These are phyloP conservation scores for Teratosphaeriaceae sp. DNA, from an alignment of 2,329 filamentous ascomycete genomes.

Conservation along the genomic window DNA sequence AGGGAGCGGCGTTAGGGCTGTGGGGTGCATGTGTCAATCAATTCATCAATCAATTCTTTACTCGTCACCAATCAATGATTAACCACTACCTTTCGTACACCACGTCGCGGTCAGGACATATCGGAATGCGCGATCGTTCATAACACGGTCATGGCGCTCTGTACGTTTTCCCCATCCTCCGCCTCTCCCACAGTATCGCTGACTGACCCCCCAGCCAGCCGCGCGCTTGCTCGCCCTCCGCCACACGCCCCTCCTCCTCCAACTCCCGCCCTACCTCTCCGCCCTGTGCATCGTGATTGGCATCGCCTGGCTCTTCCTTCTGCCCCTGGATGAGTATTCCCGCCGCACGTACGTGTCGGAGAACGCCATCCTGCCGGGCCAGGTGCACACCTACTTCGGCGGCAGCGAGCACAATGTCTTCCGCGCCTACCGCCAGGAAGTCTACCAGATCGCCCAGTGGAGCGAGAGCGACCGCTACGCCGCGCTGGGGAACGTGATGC, in stretches of 20 bases:
- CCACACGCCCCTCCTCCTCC: constrained; percentile 72
- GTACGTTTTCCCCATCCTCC: constrained; percentile 13
- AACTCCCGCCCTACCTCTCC: constrained; percentile 81
- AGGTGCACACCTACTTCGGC: constrained; percentile 96
- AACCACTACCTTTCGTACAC: too few relatives aligned
- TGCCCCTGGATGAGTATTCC: constrained; percentile 87
- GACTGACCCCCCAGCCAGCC: constrained; percentile 20
- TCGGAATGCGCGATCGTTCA: neutral
- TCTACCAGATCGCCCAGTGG: constrained; percentile 53
- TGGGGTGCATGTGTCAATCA: too few relatives aligned
- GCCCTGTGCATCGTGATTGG: constrained; percentile 78
- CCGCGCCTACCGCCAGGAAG: constrained; percentile 79
- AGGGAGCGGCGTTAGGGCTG: too few relatives aligned
- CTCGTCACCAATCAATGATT: too few relatives aligned
- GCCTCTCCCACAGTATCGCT: constrained; percentile 5
- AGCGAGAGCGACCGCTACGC: constrained; percentile 31
- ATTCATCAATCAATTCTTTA: neutral
- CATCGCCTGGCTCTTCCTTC: constrained; percentile 79
- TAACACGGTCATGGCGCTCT: constrained; percentile 20
- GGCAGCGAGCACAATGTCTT: constrained; percentile 95
- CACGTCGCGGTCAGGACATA: too few relatives aligned
- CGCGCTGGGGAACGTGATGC: constrained; percentile 68
- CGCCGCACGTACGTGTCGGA: constrained; percentile 93
- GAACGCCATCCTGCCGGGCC: constrained; percentile 89
- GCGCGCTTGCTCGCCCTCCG: constrained; percentile 62